phyloP scores from a whole-genome alignment of 345 rosid genomes.

The Eucalyptus sp. region DNA sequence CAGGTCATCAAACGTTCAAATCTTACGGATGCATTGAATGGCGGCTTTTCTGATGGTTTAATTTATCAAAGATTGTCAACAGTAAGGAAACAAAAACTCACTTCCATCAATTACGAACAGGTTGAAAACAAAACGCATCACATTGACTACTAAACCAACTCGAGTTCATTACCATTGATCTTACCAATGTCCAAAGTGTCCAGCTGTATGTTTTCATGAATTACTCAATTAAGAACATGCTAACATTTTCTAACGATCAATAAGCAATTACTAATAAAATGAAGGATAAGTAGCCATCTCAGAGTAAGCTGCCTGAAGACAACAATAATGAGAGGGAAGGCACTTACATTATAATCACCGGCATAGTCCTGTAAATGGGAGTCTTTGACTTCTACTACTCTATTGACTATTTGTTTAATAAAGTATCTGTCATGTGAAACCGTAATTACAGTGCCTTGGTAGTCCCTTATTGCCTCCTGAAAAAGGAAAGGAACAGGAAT shows the following conservation, averaged over 20 bases:
- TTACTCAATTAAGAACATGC: background rate
- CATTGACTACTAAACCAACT: background rate
- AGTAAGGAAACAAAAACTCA: background rate
- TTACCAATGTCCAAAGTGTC: background rate
- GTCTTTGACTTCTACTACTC: conserved; percentile 78
- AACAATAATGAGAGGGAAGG: background rate
- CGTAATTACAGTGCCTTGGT: conserved; percentile 71
- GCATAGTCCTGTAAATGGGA: conserved; percentile 62
- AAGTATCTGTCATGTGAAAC: conserved; percentile 92
- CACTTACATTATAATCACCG: conserved; percentile 76
- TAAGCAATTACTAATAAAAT: background rate
- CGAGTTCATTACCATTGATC: background rate
- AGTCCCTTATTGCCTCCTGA: conserved; percentile 91
- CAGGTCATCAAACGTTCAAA: background rate
- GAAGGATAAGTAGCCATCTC: background rate
- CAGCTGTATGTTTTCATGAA: background rate
- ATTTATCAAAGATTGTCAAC: background rate
- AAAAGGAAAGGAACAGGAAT: background rate
- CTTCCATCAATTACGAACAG: background rate
- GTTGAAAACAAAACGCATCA: background rate
- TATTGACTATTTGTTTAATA: conserved; percentile 88
- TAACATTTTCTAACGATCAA: background rate
- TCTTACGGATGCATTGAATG: background rate
- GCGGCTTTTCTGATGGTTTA: background rate
- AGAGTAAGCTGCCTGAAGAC: background rate